Evolutionary conservation across 495 filamentous ascomycete genomes (phyloP), one percentile per base, ranked within the genome.

Genomic region (Aspergillus leporis): DNA sequence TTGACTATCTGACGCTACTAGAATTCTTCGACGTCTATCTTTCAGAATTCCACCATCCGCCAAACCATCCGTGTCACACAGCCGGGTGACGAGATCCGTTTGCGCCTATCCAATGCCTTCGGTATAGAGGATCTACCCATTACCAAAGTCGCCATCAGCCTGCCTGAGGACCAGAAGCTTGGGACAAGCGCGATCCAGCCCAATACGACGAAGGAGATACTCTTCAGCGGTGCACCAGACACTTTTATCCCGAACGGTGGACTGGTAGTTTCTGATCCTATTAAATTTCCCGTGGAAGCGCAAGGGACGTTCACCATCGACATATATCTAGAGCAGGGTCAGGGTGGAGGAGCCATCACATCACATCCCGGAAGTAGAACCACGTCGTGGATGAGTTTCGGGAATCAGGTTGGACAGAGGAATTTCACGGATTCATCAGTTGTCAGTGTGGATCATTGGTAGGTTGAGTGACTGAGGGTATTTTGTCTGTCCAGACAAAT

Each of bases 281-380:
- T 90, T 54, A 70, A 84, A 60, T 81, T 87, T 56, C 64, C 75
- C 7, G 61, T 85, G 31, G 57, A 73, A 14, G 60, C 76, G 0
- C 77, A 81, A 54, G 62, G 75, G 13, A 82, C 79, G 56, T 64
- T 90, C 36, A 82, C 76, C 16, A 72, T 91, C 16, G 82, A 77
- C 19, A 71, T 89, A 5, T 90, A 87, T 70, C 78, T 83, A 7
- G 69, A 75, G 32, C 47, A 73, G 14, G 87, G 87, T 5, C 87
- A 89, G 63, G 65, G 70, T 5, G 77, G 79, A 1, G 81, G 71
- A 46, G 76, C 70, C 52, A 85, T 90, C 45, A 90, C 88, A 0
- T 77, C 76, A 0, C 88, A 91, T 55, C 87, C 87, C 0, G 86
- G 87, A 9, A 86, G 83, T 61, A 78, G 88, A n/a, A 88, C 87